Percentiles rank a stretch among this genome's conserved stretches.
Evolutionary conservation across 1,139 yeast species (phyloP).

Genomic region (Hanseniaspora uvarum): DNA sequence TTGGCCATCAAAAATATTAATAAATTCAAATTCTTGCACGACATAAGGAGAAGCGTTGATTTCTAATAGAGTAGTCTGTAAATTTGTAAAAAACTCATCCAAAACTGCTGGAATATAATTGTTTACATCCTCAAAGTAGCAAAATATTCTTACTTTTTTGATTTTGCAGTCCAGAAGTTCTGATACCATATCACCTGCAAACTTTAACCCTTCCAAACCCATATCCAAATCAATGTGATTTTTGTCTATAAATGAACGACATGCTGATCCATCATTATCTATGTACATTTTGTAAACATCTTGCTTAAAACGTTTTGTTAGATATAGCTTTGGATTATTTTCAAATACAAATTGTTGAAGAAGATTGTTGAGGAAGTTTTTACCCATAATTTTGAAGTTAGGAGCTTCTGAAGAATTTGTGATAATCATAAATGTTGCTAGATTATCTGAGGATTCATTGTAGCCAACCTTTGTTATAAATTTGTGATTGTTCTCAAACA

Average conservation of each 20-base stretch:
- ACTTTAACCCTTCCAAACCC: constrained; percentile 4
- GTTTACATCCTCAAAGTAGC: constrained; percentile 13
- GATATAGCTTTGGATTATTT: neutral
- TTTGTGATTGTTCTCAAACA: constrained; percentile 1
- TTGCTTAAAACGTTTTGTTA: neutral
- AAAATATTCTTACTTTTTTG: constrained; percentile 10
- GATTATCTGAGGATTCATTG: neutral
- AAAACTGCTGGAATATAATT: constrained; percentile 12
- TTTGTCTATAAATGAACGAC: constrained; percentile 6
- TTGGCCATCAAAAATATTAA: constrained; percentile 13
- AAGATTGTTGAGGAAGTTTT: constrained; percentile 10
- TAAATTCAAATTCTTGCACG: constrained; percentile 8
- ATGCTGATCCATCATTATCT: constrained; percentile 3
- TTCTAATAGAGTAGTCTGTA: constrained; percentile 1
- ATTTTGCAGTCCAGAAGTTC: neutral
- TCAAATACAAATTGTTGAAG: constrained; percentile 14
- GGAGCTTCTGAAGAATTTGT: constrained; percentile 13
- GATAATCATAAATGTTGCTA: neutral
- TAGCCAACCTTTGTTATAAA: neutral
- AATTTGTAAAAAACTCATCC: constrained; percentile 5
- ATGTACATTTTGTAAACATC: constrained; percentile 10
- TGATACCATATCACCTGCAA: neutral
- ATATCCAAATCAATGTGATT: constrained; percentile 15
- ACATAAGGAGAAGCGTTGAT: neutral
- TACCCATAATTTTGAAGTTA: constrained; percentile 12